Conservation (phyloP, 2,329 filamentous ascomycete genomes). For the Bisporella sp. region DNA sequence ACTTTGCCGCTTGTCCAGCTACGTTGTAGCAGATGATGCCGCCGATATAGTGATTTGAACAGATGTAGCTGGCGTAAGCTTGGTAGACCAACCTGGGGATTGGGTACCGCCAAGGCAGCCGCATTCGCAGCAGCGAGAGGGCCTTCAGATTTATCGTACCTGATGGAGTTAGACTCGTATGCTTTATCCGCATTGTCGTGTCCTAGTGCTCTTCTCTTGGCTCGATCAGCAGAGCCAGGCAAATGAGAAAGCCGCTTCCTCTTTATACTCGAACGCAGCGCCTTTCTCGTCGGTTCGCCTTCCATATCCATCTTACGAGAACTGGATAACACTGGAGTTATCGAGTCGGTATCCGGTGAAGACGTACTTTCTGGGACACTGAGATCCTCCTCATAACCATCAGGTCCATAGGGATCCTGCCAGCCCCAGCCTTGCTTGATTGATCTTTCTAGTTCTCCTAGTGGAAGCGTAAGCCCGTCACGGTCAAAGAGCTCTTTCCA, state of each 20-base stretch:
- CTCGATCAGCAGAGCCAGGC: constrained; percentile 15
- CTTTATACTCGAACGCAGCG: constrained; percentile 21
- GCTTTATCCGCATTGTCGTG: constrained; percentile 22
- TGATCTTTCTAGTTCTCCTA: constrained; percentile 77
- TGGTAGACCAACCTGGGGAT: constrained; percentile 71
- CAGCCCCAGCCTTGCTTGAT: constrained; percentile 94
- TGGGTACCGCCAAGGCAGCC: constrained; percentile 74
- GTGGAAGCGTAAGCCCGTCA: constrained; percentile 72
- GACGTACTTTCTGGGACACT: constrained; percentile 48
- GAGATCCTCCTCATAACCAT: constrained; percentile 76
- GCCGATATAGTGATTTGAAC: constrained; percentile 92
- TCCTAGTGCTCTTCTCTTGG: constrained; percentile 24
- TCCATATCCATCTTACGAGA: constrained; percentile 11
- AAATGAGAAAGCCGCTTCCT: constrained; percentile 23
- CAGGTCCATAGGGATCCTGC: constrained; percentile 74
- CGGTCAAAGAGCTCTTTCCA: constrained; percentile 90
- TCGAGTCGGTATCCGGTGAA: constrained; percentile 39
- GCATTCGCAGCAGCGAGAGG: constrained; percentile 81
- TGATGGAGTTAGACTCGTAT: constrained; percentile 12
- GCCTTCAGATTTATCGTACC: constrained; percentile 55
- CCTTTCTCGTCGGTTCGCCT: constrained; percentile 13
- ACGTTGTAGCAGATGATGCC: constrained; percentile 82
- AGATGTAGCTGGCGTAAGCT: constrained; percentile 80
- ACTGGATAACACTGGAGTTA: neutral
- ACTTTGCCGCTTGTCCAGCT: constrained; percentile 86